These are phyloP conservation scores for Ceratocystis diversiconidia DNA, from an alignment of 2,329 filamentous ascomycete genomes.

Conservation along the genomic window DNA sequence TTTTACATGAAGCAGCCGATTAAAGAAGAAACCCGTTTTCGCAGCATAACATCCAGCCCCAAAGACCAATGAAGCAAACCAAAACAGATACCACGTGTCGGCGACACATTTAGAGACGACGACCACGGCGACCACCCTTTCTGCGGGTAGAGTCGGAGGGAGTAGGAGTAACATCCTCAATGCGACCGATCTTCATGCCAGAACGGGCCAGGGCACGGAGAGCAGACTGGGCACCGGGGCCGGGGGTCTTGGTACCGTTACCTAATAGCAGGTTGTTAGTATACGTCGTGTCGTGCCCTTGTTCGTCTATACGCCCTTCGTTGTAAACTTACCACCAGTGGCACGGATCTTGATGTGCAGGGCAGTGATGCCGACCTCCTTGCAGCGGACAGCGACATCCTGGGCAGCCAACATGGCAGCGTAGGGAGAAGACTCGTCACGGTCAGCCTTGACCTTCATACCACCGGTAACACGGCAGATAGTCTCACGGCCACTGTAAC, in stretches of 20 bases:
- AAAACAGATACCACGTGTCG: conserved; percentile 17
- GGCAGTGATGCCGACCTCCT: conserved; percentile 64
- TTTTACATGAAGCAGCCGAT: conserved; percentile 18
- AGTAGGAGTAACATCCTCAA: conserved; percentile 98
- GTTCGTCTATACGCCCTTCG: background rate
- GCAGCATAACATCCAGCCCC: conserved; percentile 17
- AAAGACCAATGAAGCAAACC: conserved; percentile 17
- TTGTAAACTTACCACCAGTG: conserved; percentile 63
- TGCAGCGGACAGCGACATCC: conserved; percentile 80
- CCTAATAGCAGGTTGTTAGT: conserved; percentile 32
- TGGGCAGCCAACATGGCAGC: conserved; percentile 99
- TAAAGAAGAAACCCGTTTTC: conserved; percentile 19
- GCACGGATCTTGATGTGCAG: conserved; percentile 99
- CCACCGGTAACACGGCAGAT: conserved; percentile 99
- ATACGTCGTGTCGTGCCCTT: background rate
- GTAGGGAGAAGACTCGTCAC: conserved; percentile 99
- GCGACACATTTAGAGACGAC: conserved; percentile 67
- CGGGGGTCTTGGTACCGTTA: conserved; percentile 99
- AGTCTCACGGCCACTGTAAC: conserved; percentile 94
- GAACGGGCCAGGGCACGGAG: conserved; percentile 97
- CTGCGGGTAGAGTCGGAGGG: conserved; percentile 98
- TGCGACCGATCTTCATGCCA: conserved; percentile 99
- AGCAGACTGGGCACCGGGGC: conserved; percentile 96
- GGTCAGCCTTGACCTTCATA: conserved; percentile 99
- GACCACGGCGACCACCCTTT: conserved; percentile 99